Percentiles rank a stretch among this genome's conserved stretches.
Evolutionary conservation across 2,329 filamentous ascomycete genomes (phyloP).

Genomic region (Ascochyta clinopodiicola): DNA sequence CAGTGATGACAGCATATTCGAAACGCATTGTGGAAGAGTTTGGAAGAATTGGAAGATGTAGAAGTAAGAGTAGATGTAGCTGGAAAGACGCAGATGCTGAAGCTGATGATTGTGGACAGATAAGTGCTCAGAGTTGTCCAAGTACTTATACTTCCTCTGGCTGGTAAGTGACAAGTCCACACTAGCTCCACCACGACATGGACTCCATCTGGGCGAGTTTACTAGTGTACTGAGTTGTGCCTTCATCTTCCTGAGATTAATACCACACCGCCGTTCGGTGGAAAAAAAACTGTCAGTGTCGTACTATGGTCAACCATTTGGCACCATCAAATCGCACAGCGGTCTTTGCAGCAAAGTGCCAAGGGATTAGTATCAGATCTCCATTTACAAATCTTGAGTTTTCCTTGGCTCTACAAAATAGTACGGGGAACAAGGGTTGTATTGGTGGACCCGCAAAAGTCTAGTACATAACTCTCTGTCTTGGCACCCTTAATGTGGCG

Average conservation of each 20-base stretch:
- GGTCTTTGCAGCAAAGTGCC: neutral
- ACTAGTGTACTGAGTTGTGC: too few relatives aligned
- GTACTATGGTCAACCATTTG: neutral
- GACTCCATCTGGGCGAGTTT: too few relatives aligned
- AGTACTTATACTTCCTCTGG: neutral
- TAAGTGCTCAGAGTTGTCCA: too few relatives aligned
- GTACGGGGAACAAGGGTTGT: neutral
- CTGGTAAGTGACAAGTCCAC: neutral
- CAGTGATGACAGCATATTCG: conserved; percentile 29
- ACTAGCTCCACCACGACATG: too few relatives aligned
- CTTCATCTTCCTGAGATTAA: too few relatives aligned
- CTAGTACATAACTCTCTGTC: conserved; percentile 5
- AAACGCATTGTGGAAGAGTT: conserved; percentile 6
- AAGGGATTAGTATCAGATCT: neutral
- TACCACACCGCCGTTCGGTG: conserved; percentile 1
- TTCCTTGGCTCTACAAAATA: neutral
- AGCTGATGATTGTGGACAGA: too few relatives aligned
- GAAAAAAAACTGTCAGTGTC: neutral
- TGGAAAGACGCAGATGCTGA: too few relatives aligned
- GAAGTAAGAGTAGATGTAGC: too few relatives aligned
- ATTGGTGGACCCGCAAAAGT: conserved; percentile 4
- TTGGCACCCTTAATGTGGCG: conserved; percentile 10
- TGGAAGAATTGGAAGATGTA: too few relatives aligned
- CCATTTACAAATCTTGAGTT: neutral
- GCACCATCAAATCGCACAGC: neutral